These are phyloP conservation scores for Talaromyces adpressus DNA, from an alignment of 495 filamentous ascomycete species.

Conservation along the genomic window DNA sequence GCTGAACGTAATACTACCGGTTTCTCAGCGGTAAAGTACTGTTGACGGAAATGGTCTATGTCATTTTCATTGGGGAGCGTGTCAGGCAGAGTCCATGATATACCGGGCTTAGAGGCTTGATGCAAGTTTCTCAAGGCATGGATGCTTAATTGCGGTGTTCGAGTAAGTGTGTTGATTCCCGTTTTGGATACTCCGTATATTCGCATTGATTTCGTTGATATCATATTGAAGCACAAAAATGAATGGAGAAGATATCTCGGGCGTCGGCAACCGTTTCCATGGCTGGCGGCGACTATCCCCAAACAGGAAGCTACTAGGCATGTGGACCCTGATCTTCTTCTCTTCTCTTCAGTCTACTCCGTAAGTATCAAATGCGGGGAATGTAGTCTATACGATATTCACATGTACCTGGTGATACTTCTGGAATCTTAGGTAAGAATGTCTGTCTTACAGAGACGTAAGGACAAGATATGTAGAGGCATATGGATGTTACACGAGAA, in stretches of 20 bases:
- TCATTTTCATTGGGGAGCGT: constrained; percentile 10
- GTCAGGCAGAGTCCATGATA: background rate
- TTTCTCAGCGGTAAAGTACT: constrained; percentile 37
- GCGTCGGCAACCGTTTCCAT: background rate
- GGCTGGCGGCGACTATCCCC: background rate
- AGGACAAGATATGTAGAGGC: no score
- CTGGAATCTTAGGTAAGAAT: no score
- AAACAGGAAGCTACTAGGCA: background rate
- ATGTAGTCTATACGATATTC: no score
- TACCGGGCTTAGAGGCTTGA: no score
- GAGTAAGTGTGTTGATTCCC: no score
- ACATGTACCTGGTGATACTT: no score
- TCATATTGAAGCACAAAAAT: background rate
- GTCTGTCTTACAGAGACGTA: no score
- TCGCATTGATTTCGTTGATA: background rate
- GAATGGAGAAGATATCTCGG: background rate
- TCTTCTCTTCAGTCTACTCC: no score
- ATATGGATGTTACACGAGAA: no score
- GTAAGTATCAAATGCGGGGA: background rate
- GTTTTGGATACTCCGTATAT: background rate
- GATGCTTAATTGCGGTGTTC: no score
- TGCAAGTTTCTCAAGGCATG: no score
- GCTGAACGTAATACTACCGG: constrained; percentile 43
- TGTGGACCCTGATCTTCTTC: background rate
- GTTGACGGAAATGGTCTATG: constrained; percentile 40